Base-by-base conservation (phyloP, 768 basidiomycete genomes). In the Udeniomyces megalosporus region DNA sequence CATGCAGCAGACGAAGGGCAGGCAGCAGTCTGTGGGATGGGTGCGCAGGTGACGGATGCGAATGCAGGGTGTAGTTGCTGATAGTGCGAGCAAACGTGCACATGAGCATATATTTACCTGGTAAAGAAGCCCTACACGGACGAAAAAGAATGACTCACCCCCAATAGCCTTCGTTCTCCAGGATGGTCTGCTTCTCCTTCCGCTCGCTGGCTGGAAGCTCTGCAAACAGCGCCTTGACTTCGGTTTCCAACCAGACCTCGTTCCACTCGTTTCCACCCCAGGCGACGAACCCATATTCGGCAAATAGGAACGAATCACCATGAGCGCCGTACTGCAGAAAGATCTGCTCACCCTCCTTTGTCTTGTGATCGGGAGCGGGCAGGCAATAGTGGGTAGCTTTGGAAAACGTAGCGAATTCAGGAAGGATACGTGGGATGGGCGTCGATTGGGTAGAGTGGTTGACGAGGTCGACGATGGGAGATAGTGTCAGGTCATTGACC, bases 401-500 rank as follows among this genome's bases (percentile, higher is more conserved):
- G 0, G 11, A 15, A 2, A 55, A 45, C 4, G 34, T 22, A 1
- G 42, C 54, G 22, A 24, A 44, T 5, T 46, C 35, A 3, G 61
- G 61, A 15, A 57, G 54, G 15, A 47, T 55, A 34, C 31, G 22
- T 1, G 61, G 61, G 7, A 54, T 44, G 1, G 61, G 61, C 14
- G 61, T 62, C n/a, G 54, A n/a, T 0, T 3, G 6, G 14, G 53
- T 14, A 4, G 71, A 66, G 67, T 95, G 91, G 68, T 95, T 95
- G 15, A 88, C 88, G 65, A 96, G 84, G 74, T 97, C 93, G 57
- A 95, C 77, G 35, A 95, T 77, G 10, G 93, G 93, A 64, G 86
- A 87, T 62, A 97, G 77, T 0, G 90, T 87, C 63, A 91, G 74
- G 12, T 78, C 77, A 53, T 73, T 76, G 14, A 20, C 73, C 70